A percentile compares a stretch with the other conserved stretches of the same genome.
phyloP scores from a whole-genome alignment of 768 basidiomycete genomes.

The Punctularia strigosozonata region DNA sequence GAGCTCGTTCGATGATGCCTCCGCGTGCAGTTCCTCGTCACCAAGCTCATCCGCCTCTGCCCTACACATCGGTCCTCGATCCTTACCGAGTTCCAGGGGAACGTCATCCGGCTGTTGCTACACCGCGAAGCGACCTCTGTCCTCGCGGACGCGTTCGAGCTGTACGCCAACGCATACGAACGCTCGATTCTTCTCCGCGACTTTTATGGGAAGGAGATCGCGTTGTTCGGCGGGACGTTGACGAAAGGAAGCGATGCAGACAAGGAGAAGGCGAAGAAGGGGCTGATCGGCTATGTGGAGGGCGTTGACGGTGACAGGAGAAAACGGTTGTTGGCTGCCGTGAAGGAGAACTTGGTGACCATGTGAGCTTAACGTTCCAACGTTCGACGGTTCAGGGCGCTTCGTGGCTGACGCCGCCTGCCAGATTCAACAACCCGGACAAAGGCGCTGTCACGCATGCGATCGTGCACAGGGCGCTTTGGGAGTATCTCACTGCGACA shows the following conservation, averaged over 20 bases:
- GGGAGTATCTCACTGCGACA: slow-evolving; percentile 71
- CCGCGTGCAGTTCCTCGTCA: slow-evolving; percentile 54
- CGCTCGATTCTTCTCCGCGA: slow-evolving; percentile 70
- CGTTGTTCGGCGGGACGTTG: slow-evolving; percentile 54
- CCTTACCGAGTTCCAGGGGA: slow-evolving; percentile 64
- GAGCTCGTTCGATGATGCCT: slow-evolving; percentile 1
- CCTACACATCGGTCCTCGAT: slow-evolving; percentile 67
- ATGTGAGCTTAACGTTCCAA: slow-evolving; percentile 39
- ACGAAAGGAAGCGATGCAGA: slow-evolving; percentile 46
- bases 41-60: slow-evolving; percentile 69
- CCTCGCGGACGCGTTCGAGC: slow-evolving; percentile 80
- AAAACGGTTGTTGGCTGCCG: slow-evolving; percentile 50
- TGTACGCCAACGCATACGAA: slow-evolving; percentile 79
- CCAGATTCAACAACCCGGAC: slow-evolving; percentile 83
- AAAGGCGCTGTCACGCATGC: slow-evolving; percentile 83
- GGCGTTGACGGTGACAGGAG: slow-evolving; percentile 45
- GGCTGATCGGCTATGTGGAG: slow-evolving; percentile 57
- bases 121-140: slow-evolving; percentile 80
- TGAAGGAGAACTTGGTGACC: slow-evolving; percentile 63
- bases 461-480: slow-evolving; percentile 76
- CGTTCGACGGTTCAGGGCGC: neutral
- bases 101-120: slow-evolving; percentile 65
- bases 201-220: slow-evolving; percentile 85
- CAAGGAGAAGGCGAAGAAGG: slow-evolving; percentile 52
- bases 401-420: slow-evolving; percentile 2